Evolutionary conservation across 148 eudicot genomes (phyloP), one percentile per base, ranked within the genome.

Genomic region (Arbutus unedo): DNA sequence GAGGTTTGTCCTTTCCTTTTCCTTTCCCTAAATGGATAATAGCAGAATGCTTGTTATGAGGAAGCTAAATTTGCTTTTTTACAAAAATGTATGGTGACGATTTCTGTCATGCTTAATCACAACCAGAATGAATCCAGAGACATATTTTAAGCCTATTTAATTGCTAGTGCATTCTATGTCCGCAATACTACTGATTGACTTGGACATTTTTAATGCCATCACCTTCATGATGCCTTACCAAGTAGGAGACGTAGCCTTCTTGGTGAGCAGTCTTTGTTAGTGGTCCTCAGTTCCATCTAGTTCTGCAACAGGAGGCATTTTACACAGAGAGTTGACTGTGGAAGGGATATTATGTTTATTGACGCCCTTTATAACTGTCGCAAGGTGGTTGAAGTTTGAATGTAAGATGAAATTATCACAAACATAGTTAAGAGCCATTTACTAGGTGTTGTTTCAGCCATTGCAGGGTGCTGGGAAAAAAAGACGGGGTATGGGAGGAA

Each of bases 1-100:
- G 91, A 93, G 99, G 99, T 96, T 81, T 66, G 89, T 82, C 41
- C 13, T 38, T 60, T 81, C 15, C 50, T 43, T 78, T 78, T 78
- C 38, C 41, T 78, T 78, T 16, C 9, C 48, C 44, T 77, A 23
- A 38, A 31, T 15, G 54, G 18, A 77, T 2, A 56, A 56, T 57
- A 56, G 67, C 8, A 56, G 50, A 78, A 78, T 78, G 43, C 45
- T 41, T 41, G 67, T 57, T 56, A 16, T 16, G 5, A 56, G 60
- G 60, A 56, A 56, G 5, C 60, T 16, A 16, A 56, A 15, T 16
- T 51, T 51, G 54, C 54, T 51, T 51, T 13, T 8, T 51, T 9
- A 9, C 11, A 51, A 7, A 21, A 57, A 57, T 57, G 23, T 21
- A 45, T 64, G 56, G n/a, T 16, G 21, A 19, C 16, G 16, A 3